Percentiles rank a stretch among this genome's conserved stretches.
Conservation (phyloP, 2,329 filamentous ascomycete species). For the Plectosphaerella plurivora region DNA sequence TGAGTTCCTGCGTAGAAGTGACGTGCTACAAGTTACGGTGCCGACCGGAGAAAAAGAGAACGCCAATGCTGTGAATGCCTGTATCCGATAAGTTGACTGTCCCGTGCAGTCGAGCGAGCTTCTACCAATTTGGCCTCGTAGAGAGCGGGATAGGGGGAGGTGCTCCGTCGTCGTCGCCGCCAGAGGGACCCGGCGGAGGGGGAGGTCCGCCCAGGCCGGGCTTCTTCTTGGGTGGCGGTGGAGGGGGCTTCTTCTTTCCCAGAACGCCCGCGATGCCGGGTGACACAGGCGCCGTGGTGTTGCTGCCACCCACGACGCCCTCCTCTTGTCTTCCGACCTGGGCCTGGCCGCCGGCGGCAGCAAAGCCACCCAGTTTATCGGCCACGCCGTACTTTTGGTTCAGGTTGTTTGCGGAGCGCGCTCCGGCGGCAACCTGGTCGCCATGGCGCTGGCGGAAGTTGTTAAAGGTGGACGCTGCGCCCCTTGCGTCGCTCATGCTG, state of each 20-base stretch:
- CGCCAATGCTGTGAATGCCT: background rate
- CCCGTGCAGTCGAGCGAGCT: background rate
- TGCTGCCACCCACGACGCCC: slow-evolving; percentile 1
- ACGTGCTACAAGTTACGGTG: too few species aligned
- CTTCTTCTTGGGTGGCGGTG: slow-evolving; percentile 51
- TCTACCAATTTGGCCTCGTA: slow-evolving; percentile 43
- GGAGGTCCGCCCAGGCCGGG: slow-evolving; percentile 25
- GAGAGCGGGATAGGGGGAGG: slow-evolving; percentile 50
- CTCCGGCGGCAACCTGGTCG: slow-evolving; percentile 60
- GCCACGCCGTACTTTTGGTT: slow-evolving; percentile 58
- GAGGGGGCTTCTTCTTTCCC: slow-evolving; percentile 50
- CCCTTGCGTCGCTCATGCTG: slow-evolving; percentile 52
- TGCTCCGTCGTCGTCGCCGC: slow-evolving; percentile 19
- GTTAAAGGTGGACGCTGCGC: slow-evolving; percentile 57
- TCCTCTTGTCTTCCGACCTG: slow-evolving; percentile 8
- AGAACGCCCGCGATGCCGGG: slow-evolving; percentile 14
- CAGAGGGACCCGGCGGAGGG: slow-evolving; percentile 3
- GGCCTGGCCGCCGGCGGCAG: slow-evolving; percentile 10
- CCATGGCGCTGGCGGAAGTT: slow-evolving; percentile 69
- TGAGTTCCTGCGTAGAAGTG: too few species aligned
- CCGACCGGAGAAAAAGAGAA: background rate
- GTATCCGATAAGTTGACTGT: background rate
- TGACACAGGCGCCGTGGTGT: background rate
- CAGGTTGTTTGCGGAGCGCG: slow-evolving; percentile 49
- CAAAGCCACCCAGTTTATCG: slow-evolving; percentile 27